Evolutionary conservation across 1,284 basidiomycete genomes (phyloP).

Genomic region (Austroboletus sp.): DNA sequence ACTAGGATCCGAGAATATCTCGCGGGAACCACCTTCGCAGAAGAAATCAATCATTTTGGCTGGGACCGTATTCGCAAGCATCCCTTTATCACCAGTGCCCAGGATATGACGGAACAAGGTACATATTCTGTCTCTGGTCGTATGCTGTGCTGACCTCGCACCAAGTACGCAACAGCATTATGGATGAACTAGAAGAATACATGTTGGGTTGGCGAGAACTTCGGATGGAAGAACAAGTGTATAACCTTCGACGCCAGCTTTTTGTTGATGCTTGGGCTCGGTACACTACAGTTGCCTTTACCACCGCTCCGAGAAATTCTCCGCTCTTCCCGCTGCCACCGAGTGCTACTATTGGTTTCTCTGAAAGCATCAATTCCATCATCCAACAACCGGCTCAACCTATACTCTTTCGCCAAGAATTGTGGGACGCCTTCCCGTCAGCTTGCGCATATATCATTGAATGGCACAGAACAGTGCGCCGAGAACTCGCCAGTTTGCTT

Average conservation of each 20-base stretch:
- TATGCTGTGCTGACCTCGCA: slow-evolving; percentile 7
- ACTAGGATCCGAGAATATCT: slow-evolving; percentile 19
- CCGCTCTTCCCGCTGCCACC: slow-evolving; percentile 27
- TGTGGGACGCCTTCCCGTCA: slow-evolving; percentile 14
- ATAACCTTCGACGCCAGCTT: slow-evolving; percentile 20
- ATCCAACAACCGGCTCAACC: slow-evolving; percentile 19
- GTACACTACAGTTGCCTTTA: slow-evolving; percentile 18
- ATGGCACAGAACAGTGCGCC: slow-evolving; percentile 25
- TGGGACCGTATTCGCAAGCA: slow-evolving; percentile 30
- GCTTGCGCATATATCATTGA: slow-evolving; percentile 15
- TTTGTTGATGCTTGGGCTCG: slow-evolving; percentile 27
- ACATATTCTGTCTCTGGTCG: not conserved
- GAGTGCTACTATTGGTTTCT: slow-evolving; percentile 21
- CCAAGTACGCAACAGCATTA: slow-evolving; percentile 16
- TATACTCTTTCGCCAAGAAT: slow-evolving; percentile 11
- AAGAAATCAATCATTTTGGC: slow-evolving; percentile 28
- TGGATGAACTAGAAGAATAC: slow-evolving; percentile 24
- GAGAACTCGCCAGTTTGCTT: slow-evolving; percentile 27
- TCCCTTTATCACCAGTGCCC: slow-evolving; percentile 24
- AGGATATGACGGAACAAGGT: slow-evolving; percentile 19
- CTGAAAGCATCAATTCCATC: slow-evolving; percentile 18
- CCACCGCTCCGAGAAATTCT: slow-evolving; percentile 8
- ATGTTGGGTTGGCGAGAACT: slow-evolving; percentile 33
- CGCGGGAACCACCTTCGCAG: slow-evolving; percentile 16
- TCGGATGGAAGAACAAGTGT: slow-evolving; percentile 29